Evolutionary conservation across 192 early-diverging fungal genomes (phyloP), one percentile per base, ranked within the genome.

Genomic region (Coemansia sp.): DNA sequence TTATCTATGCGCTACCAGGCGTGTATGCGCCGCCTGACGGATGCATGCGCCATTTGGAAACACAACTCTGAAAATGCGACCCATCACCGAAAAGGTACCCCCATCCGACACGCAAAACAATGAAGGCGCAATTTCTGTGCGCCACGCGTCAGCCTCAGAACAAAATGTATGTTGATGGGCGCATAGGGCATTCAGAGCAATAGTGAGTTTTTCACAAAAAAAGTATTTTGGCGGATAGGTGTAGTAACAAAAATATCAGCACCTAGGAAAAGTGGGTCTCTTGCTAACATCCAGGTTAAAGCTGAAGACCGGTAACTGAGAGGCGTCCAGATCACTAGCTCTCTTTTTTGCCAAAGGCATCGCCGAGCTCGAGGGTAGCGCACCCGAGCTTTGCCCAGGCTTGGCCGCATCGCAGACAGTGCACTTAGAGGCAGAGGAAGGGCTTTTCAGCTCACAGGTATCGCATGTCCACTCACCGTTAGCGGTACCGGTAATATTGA

Each of bases 241-340:
- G n/a, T 46, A 50, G 48, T 26, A 26, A 10, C 9, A 21, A 21
- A 10, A 23, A 5, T 50, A 26, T 55, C 26, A 55, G 51, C 51
- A 33, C 26, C 26, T 24, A 11, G 66, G 57, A 24, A 58, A 34
- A 4, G 37, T 21, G 23, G 68, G 76, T 43, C 57, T 69, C n/a
- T 59, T 67, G 14, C 62, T 53, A 3, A 68, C 39, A 24, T 78
- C 76, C 48, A 78, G 63, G 11, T 69, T 63, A 62, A 78, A 78
- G 10, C 23, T 21, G 50, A 79, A 79, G 24, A 53, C 35, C 14
- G 71, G 76, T 10, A 79, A 64, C 55, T 73, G 36, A 38, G 61
- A 42, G 9, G 39, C 48, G n/a, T 55, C 31, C 45, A 75, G 46
- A 38, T 43, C 26, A 34, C 50, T 67, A 10, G 59, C 76, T 35